A percentile compares a stretch with the other conserved stretches of the same genome.
phyloP scores from a whole-genome alignment of 2,329 filamentous ascomycete genomes.

The Colletotrichum orchidophilum region DNA sequence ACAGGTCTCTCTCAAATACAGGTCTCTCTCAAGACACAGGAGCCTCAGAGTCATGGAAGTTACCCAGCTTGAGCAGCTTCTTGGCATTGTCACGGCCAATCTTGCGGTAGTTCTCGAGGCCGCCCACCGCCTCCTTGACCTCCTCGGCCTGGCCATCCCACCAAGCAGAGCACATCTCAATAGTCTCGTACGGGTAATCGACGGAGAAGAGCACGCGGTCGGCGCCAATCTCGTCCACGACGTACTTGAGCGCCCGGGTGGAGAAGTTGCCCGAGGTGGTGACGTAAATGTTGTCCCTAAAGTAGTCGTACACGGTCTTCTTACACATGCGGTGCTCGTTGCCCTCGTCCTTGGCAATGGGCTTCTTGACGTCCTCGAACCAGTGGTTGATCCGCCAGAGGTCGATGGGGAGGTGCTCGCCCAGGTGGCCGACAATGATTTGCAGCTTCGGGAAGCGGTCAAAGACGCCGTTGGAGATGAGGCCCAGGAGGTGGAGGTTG shows the following conservation, averaged over 20 bases:
- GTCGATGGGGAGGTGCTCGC: constrained; percentile 60
- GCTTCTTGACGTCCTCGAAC: constrained; percentile 66
- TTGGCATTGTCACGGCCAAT: constrained; percentile 56
- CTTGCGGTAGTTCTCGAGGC: constrained; percentile 45
- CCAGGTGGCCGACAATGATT: constrained; percentile 58
- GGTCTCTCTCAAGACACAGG: neutral
- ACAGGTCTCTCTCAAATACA: too few species aligned
- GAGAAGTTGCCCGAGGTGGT: constrained; percentile 67
- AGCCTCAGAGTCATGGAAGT: constrained; percentile 44
- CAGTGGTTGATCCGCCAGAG: constrained; percentile 62
- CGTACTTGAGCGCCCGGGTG: constrained; percentile 60
- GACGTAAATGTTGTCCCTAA: constrained; percentile 64
- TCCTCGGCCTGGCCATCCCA: constrained; percentile 46
- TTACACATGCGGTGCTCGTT: constrained; percentile 47
- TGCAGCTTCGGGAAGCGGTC: constrained; percentile 57
- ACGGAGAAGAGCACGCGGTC: constrained; percentile 63
- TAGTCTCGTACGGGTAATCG: constrained; percentile 62
- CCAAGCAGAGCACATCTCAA: constrained; percentile 52
- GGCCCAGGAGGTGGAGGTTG: constrained; percentile 63
- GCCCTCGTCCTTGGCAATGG: constrained; percentile 48
- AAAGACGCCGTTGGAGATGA: constrained; percentile 61
- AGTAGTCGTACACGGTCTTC: constrained; percentile 61
- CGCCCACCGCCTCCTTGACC: constrained; percentile 32
- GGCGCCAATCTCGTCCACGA: constrained; percentile 56
- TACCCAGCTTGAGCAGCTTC: constrained; percentile 49